Evolutionary conservation across 306 rosid genomes (phyloP).

Genomic region (Trifolium fragiferum): DNA sequence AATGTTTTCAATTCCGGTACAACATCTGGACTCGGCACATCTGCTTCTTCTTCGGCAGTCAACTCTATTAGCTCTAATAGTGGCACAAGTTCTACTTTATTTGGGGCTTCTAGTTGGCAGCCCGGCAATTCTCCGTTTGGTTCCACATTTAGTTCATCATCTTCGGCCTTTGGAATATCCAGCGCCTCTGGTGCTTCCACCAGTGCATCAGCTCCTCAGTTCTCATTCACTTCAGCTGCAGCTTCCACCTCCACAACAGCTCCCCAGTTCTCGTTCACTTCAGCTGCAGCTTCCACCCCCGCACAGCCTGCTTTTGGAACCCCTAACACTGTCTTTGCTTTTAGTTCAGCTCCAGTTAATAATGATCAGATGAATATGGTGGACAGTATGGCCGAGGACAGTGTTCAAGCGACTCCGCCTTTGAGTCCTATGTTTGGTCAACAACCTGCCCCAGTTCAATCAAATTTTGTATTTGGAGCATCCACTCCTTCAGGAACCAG

Average conservation of each 20-base stretch:
- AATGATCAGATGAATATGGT: constrained; percentile 80
- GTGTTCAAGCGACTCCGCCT: constrained; percentile 53
- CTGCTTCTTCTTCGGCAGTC: constrained; percentile 57
- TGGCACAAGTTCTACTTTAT: constrained; percentile 51
- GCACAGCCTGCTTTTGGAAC: constrained; percentile 68
- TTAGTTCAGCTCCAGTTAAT: constrained; percentile 60
- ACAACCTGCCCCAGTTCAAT: constrained; percentile 51
- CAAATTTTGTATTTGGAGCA: constrained; percentile 70
- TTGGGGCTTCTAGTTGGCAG: constrained; percentile 61
- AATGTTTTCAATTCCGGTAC: constrained; percentile 50
- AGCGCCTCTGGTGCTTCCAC: constrained; percentile 40
- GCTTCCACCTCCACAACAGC: constrained; percentile 30
- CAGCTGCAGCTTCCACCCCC: constrained; percentile 52
- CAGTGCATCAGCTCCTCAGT: too few relatives aligned
- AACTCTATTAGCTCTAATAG: constrained; percentile 58
- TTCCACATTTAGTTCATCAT: constrained; percentile 48
- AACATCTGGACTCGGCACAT: constrained; percentile 45
- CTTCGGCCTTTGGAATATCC: constrained; percentile 44
- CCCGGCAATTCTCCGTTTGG: constrained; percentile 58
- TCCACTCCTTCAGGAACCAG: constrained; percentile 47
- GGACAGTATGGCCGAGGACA: constrained; percentile 96
- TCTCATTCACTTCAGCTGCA: too few relatives aligned
- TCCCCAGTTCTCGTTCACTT: constrained; percentile 62
- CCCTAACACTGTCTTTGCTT: constrained; percentile 47
- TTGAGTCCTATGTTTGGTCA: constrained; percentile 58